Base-by-base conservation (phyloP, 371 early-diverging fungal genomes). In the Mortierella sp. region DNA sequence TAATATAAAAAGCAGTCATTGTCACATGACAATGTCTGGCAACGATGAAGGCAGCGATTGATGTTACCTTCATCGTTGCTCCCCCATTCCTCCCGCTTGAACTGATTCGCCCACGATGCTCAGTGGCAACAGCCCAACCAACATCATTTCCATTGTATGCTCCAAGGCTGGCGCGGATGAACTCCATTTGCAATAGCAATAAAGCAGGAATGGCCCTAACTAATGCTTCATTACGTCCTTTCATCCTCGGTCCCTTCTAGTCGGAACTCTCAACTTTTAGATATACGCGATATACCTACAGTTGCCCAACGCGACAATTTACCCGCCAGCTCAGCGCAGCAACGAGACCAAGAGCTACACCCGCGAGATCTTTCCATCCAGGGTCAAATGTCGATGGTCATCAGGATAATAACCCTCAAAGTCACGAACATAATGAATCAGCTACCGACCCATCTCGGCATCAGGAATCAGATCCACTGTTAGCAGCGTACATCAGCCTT, bases 121-220 rank as follows among this genome's bases (percentile, higher is more conserved):
- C 53, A 68, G 68, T 65, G 72, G 72, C 59, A 77, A 72, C 66
- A 62, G 68, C 28, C 72, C 72, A 43, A 77, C 79, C 52, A 77
- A 77, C 60, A 64, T 72, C 47, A 72, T 77, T 61, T 72, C 72
- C 62, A 77, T 77, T 69, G 79, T 77, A 72, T 57, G 77, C 37
- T 3, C 37, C 37, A 37, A 37, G 37, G 9, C 37, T 37, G 37
- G 37, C 37, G 9, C 9, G 37, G 37, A 37, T 45, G 1, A 7
- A 11, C 6, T 9, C 18, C 21, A 2, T 59, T 30, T 14, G 18
- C 21, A 44, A 25, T 58, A 26, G 28, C 9, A 23, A 21, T 28
- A 57, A 14, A 59, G 21, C 25, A 5, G 48, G 4, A 53, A 11
- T 37, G 4, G 16, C 15, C 12, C 16, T 16, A n/a, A 45, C 26